Evolutionary conservation across 805 yeast genomes (phyloP).

Genomic region (Saccharomycopsis fodiens): DNA sequence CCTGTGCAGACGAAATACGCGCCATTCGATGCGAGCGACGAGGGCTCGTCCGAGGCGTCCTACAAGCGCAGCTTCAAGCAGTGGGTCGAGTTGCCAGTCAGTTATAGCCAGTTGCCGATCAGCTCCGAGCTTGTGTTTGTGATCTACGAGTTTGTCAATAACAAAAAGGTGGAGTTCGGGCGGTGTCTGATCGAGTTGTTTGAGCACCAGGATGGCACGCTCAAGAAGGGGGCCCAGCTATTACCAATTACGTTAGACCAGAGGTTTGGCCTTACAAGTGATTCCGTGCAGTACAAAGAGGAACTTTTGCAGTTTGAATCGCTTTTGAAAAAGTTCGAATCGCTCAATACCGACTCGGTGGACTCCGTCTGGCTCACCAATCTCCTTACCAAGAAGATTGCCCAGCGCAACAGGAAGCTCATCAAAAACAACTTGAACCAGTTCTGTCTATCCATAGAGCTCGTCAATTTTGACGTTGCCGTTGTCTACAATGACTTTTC

Average conservation of each 20-base stretch:
- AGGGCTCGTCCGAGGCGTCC: neutral
- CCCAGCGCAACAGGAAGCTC: constrained; percentile 12
- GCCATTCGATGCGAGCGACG: constrained; percentile 5
- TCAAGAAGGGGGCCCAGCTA: constrained; percentile 68
- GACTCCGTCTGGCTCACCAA: constrained; percentile 15
- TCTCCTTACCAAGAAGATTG: constrained; percentile 15
- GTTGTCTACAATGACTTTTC: constrained; percentile 34
- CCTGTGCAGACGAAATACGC: constrained; percentile 17
- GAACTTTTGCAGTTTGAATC: constrained; percentile 12
- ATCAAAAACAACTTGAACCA: constrained; percentile 10
- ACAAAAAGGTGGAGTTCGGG: constrained; percentile 48
- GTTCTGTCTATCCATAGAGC: constrained; percentile 32
- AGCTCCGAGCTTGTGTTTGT: constrained; percentile 52
- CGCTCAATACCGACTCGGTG: constrained; percentile 1
- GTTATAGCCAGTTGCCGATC: constrained; percentile 61
- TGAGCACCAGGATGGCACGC: constrained; percentile 43
- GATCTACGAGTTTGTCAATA: constrained; percentile 61
- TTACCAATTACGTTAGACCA: constrained; percentile 47
- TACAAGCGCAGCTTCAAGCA: constrained; percentile 52
- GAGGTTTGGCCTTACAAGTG: constrained; percentile 27
- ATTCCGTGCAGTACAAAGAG: constrained; percentile 12
- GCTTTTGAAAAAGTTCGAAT: constrained; percentile 14
- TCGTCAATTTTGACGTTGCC: constrained; percentile 37
- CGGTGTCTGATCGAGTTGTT: constrained; percentile 53
- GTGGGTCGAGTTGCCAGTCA: constrained; percentile 67